Evolutionary conservation across 2,329 filamentous ascomycete genomes (phyloP).

Genomic region (Trichoderma asperellum): DNA sequence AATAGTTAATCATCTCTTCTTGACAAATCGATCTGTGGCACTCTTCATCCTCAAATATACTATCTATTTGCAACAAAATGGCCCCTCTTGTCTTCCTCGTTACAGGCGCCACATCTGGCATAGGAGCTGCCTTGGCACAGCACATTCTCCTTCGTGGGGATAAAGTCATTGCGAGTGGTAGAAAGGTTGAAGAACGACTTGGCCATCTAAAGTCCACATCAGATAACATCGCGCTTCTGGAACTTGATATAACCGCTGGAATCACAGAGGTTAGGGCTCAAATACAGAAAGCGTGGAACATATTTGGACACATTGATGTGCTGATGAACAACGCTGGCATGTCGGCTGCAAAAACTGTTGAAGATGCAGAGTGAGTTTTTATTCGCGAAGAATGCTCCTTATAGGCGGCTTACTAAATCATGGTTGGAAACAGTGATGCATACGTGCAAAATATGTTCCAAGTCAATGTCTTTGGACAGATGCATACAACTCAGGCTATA

Average conservation of each 20-base stretch:
- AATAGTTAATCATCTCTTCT: background rate
- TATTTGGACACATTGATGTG: slow-evolving; percentile 42
- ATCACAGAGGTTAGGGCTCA: slow-evolving; percentile 30
- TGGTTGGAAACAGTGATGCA: slow-evolving; percentile 32
- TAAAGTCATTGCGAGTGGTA: slow-evolving; percentile 40
- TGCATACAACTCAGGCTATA: slow-evolving; percentile 37
- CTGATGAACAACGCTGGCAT: slow-evolving; percentile 44
- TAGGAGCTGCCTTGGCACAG: slow-evolving; percentile 37
- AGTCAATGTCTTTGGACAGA: slow-evolving; percentile 38
- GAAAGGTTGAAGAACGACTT: slow-evolving; percentile 36
- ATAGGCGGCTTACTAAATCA: background rate
- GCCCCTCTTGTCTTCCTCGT: slow-evolving; percentile 41
- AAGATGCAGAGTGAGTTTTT: slow-evolving; percentile 40
- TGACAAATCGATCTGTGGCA: background rate
- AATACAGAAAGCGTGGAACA: slow-evolving; percentile 37
- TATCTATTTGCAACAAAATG: slow-evolving; percentile 31
- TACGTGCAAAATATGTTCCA: slow-evolving; percentile 37
- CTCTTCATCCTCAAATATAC: background rate
- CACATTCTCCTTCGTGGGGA: slow-evolving; percentile 37
- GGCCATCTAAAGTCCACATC: slow-evolving; percentile 34
- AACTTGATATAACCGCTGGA: slow-evolving; percentile 39
- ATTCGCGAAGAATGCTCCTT: no score
- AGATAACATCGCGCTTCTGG: slow-evolving; percentile 35
- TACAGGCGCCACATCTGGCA: slow-evolving; percentile 42
- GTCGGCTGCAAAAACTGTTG: slow-evolving; percentile 36